Evolutionary conservation across 306 rosid species (phyloP), one percentile per base, ranked within the genome.

Genomic region (Morella rubra): DNA sequence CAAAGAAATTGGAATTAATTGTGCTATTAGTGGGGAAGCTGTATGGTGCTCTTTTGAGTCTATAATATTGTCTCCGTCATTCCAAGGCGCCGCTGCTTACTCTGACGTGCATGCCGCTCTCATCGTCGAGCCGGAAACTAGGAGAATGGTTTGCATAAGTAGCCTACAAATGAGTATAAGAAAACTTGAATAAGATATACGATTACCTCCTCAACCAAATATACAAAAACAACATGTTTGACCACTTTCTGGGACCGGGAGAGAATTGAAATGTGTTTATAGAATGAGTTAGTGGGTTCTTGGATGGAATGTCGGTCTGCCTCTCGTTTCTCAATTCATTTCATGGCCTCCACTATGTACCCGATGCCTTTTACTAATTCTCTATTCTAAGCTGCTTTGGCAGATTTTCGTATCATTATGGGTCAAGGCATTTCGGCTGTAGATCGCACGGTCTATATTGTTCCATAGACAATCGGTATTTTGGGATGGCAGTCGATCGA

Each of bases 251-350:
- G 65, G 64, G 49, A 49, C 14, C 42, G 7, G 18, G 12, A 65
- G 15, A 70, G 47, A 13, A 53, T 54, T 8, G 41, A 69, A 69
- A 56, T 53, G 72, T 59, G 65, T n/a, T 13, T 78, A 22, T 10
- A 24, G 47, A 65, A 14, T 58, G 71, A 18, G 71, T n/a, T 32
- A 9, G 76, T 74, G 73, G 65, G 53, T 76, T 83, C 68, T 83
- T 76, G 79, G 76, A 72, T 58, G 79, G 78, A 76, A 79, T 83
- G 78, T 75, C 69, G 71, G 83, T 58, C 76, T 44, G 52, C 69
- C 27, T 46, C 9, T 40, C 58, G 40, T 54, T 37, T 70, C 42
- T 44, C 6, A 20, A 71, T 72, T 22, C 70, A 72, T 67, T 56
- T 73, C 65, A 73, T 69, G 79, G 18, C 75, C 64, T 58, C 78